Conservation (phyloP, 2,329 filamentous ascomycete genomes). For the Tolypocladium album region DNA sequence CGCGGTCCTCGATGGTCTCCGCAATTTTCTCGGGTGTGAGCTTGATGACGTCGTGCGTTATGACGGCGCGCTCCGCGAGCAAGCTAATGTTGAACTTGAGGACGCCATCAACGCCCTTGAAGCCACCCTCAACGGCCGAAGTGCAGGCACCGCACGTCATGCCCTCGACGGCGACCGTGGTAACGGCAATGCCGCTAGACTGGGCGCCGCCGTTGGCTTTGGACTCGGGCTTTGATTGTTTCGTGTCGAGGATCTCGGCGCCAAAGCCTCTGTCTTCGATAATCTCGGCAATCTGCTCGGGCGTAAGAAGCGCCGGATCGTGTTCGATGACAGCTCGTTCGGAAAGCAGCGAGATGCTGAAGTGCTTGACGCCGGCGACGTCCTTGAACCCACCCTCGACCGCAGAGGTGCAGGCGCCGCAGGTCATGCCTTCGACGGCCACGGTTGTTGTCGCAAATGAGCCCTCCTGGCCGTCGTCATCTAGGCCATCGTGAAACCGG, state of each 20-base stretch:
- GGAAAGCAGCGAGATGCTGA: constrained; percentile 75
- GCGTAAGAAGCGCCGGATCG: constrained; percentile 45
- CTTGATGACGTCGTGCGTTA: constrained; percentile 67
- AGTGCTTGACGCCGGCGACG: constrained; percentile 59
- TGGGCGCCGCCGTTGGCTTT: constrained; percentile 16
- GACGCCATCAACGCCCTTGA: constrained; percentile 66
- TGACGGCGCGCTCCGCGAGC: constrained; percentile 81
- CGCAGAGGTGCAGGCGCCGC: constrained; percentile 78
- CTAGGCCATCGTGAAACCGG: constrained; percentile 22
- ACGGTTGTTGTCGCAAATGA: constrained; percentile 59
- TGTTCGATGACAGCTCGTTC: constrained; percentile 82
- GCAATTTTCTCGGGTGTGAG: constrained; percentile 64
- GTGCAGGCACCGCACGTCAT: constrained; percentile 99
- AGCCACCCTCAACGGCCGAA: constrained; percentile 76
- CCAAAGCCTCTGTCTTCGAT: constrained; percentile 71
- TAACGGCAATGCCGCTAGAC: constrained; percentile 46
- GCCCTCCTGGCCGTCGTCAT: constrained; percentile 24
- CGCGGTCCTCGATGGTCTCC: constrained; percentile 78
- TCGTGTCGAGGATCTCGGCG: constrained; percentile 65
- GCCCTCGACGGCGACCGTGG: constrained; percentile 81
- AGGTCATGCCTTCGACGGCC: constrained; percentile 81
- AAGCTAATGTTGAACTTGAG: constrained; percentile 91
- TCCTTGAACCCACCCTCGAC: constrained; percentile 73
- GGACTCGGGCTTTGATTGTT: constrained; percentile 25
- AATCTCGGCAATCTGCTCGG: constrained; percentile 43